phyloP scores from a whole-genome alignment of 108 stramenopile genomes.

The Nitzschia sp. region DNA sequence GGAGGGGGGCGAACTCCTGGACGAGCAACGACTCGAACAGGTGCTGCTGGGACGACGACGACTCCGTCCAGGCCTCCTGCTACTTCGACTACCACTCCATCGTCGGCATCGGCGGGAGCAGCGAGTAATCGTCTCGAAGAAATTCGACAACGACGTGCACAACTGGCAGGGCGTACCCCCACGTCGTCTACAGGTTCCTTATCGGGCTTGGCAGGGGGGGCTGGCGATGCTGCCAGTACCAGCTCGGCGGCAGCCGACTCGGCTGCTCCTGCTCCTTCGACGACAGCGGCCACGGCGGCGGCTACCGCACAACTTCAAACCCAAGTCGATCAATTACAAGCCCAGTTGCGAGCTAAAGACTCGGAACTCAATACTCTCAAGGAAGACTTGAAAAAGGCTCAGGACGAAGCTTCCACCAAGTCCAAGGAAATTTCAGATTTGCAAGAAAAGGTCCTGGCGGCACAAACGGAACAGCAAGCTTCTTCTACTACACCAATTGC shows the following conservation, averaged over 20 bases:
- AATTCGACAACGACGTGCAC: constrained; percentile 38
- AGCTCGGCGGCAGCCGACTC: not conserved
- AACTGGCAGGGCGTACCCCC: constrained; percentile 26
- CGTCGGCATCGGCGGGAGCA: not conserved
- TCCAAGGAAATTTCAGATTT: constrained; percentile 17
- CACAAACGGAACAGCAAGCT: not conserved
- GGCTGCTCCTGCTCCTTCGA: constrained; percentile 14
- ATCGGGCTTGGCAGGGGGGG: not conserved
- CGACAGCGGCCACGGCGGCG: constrained; percentile 9
- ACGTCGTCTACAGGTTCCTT: constrained; percentile 19
- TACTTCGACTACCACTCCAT: not conserved
- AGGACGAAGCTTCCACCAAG: constrained; percentile 11
- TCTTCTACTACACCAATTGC: not conserved
- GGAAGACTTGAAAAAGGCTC: not conserved
- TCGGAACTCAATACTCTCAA: constrained; percentile 10
- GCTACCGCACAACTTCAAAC: not conserved
- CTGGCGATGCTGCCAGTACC: not conserved
- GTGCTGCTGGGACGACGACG: constrained; percentile 2
- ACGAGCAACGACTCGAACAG: not conserved
- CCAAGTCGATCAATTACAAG: constrained; percentile 21
- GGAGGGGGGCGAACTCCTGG: constrained; percentile 5
- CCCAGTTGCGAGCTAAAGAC: constrained; percentile 18
- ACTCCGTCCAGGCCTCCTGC: constrained; percentile 1
- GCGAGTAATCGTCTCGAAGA: constrained; percentile 42
- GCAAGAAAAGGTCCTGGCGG: constrained; percentile 23